Evolutionary conservation across 768 basidiomycete species (phyloP), one percentile per base, ranked within the genome.

Genomic region (Lepiota brunneoincarnata): DNA sequence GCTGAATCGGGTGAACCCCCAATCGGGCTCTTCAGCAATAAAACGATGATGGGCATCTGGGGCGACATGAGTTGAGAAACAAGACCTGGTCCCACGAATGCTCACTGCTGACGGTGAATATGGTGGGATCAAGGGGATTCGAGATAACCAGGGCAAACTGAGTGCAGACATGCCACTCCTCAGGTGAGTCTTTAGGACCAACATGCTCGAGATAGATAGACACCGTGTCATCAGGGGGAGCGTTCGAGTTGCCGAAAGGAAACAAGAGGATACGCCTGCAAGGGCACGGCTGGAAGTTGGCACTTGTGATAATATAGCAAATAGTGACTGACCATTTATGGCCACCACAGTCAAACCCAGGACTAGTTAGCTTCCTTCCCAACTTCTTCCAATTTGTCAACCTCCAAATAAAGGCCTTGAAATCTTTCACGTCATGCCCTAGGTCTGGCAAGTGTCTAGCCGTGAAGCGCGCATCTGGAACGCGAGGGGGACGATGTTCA

Each of bases 1-100:
- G 70, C 93, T 95, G 68, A 99, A 99, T 45, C 97, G 90, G 55
- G 97, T 98, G 73, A 99, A 99, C 49, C 97, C 97, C 97, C 97
- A 99, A 72, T 99, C 97, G 66, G 93, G 96, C 71, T 99, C 97
- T 73, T 99, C 97, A 54, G 93, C 83, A 67, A 98, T 96, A 75
- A 99, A 99, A 54, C 97, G 91, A 76, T 99, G 97, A 62, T 98
- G 95, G 12, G 97, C 97, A 70, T 99, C 96, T 98, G 31, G 42
- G 26, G 59, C 26, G 42, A 51, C 26, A 46, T 38, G 47, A 26
- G 51, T 21, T 34, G 42, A 44, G 51, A 53, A 34, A 48, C 48
- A 43, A 17, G 28, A 34, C 14, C 51, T 18, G 18, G 52, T 20
- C 23, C 18, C 49, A 43, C n/a, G 53, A 36, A 45, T 55, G 80